A percentile compares a stretch with the other conserved stretches of the same genome.
phyloP scores from a whole-genome alignment of 2,329 filamentous ascomycete genomes.

The Phialocephala subalpina region DNA sequence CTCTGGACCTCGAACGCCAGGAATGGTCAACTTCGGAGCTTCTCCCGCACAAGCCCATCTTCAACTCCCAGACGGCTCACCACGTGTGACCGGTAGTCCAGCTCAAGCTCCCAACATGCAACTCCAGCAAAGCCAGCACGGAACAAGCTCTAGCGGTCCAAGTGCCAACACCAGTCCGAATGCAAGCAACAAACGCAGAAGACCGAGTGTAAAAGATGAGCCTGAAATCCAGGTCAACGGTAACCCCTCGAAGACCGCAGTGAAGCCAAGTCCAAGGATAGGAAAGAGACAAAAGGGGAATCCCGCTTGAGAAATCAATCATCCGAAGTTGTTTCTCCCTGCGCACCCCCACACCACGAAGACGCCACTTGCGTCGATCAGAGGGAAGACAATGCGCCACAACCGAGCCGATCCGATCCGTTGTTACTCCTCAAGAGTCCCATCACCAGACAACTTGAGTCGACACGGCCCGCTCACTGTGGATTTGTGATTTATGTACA shows the following conservation, averaged over 20 bases:
- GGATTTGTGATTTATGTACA: not conserved
- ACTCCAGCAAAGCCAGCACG: constrained; percentile 72
- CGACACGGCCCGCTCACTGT: not conserved
- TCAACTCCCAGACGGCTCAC: constrained; percentile 65
- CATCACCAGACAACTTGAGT: not conserved
- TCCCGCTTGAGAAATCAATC: constrained; percentile 26
- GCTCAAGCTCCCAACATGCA: constrained; percentile 71
- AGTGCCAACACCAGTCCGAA: constrained; percentile 67
- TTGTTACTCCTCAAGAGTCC: too few species aligned
- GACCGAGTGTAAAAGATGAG: constrained; percentile 50
- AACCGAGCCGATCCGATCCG: constrained; percentile 5
- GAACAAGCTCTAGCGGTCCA: constrained; percentile 70
- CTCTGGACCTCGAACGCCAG: constrained; percentile 41
- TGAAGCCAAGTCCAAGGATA: constrained; percentile 51
- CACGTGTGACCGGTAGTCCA: constrained; percentile 64
- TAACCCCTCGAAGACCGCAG: constrained; percentile 40
- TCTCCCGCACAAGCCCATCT: constrained; percentile 68
- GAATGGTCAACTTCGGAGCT: constrained; percentile 55
- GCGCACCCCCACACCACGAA: not conserved
- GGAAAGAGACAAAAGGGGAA: constrained; percentile 48
- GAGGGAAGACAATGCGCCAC: not conserved
- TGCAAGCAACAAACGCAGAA: constrained; percentile 47
- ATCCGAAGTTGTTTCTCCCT: not conserved
- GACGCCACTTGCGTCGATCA: constrained; percentile 6
- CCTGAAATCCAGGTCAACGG: constrained; percentile 43